These are phyloP conservation scores for Vaccinium macrocarpon DNA, from an alignment of 148 eudicot genomes.

Conservation along the genomic window DNA sequence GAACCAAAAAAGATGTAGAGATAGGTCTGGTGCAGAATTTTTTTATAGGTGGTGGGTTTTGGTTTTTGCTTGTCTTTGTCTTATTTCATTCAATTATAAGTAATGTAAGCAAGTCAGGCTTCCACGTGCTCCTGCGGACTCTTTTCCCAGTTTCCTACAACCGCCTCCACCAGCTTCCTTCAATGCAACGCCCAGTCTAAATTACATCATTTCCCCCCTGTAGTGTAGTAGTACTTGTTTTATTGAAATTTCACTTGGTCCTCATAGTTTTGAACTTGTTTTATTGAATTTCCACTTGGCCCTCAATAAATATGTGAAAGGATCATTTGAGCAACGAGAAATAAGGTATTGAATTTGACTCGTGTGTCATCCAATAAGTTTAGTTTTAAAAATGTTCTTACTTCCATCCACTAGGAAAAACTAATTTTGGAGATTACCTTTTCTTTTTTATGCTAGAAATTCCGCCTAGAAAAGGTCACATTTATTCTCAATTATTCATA, in stretches of 20 bases:
- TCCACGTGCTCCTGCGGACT: slow-evolving; percentile 10
- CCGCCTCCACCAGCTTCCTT: neutral
- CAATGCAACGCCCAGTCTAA: neutral
- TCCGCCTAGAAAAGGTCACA: too few species aligned
- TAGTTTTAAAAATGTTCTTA: neutral
- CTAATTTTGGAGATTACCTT: too few species aligned
- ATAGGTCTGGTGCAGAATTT: neutral
- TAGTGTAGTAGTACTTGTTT: neutral
- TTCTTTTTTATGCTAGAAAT: too few species aligned
- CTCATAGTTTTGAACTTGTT: too few species aligned
- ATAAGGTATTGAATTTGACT: too few species aligned
- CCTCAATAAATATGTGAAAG: too few species aligned
- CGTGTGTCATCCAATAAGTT: neutral
- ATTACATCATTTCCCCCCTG: neutral
- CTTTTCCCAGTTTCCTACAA: neutral
- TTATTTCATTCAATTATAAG: neutral
- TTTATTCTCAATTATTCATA: too few species aligned
- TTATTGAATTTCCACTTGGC: too few species aligned
- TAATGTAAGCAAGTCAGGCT: neutral
- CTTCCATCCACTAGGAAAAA: neutral
- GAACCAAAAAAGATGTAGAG: neutral
- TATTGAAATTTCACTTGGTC: neutral
- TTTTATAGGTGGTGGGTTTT: neutral
- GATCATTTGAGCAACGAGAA: too few species aligned
- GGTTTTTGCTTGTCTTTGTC: neutral